These are phyloP conservation scores for Solanum corneliomulleri DNA, from an alignment of 257 asterid genomes.

Conservation along the genomic window DNA sequence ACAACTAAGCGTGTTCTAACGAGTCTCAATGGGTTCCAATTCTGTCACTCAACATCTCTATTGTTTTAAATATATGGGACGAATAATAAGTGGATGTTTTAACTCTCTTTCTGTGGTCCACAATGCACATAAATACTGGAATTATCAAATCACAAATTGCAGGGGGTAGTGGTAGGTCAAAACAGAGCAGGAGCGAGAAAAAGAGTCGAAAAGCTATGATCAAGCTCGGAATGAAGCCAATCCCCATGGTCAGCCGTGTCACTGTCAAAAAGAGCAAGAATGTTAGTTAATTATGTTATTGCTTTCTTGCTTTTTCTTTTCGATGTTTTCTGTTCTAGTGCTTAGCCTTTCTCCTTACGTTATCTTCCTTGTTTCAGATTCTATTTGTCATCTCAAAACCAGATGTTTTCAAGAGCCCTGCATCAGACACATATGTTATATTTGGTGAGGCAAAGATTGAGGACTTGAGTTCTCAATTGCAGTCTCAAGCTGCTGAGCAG, in stretches of 20 bases:
- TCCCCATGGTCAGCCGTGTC: slow-evolving; percentile 51
- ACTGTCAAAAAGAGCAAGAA: slow-evolving; percentile 64
- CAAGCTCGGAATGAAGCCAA: slow-evolving; percentile 61
- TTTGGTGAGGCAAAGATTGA: slow-evolving; percentile 62
- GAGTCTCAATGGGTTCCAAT: not conserved
- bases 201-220: slow-evolving; percentile 67
- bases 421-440: slow-evolving; percentile 46
- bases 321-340: not conserved
- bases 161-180: slow-evolving; percentile 34
- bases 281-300: slow-evolving; percentile 9
- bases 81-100: not conserved
- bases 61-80: not conserved
- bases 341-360: slow-evolving; percentile 9
- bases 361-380: slow-evolving; percentile 12
- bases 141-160: not conserved
- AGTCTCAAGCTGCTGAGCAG: slow-evolving; percentile 55
- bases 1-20: not conserved
- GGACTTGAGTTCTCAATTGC: slow-evolving; percentile 52
- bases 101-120: not conserved
- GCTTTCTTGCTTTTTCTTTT: not conserved
- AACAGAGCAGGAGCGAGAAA: slow-evolving; percentile 61
- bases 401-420: slow-evolving; percentile 63
- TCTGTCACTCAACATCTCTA: not conserved
- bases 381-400: slow-evolving; percentile 53
- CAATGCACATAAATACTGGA: not conserved